Conservation (phyloP, 148 eudicot species). For the Amaranthus cruentus region DNA sequence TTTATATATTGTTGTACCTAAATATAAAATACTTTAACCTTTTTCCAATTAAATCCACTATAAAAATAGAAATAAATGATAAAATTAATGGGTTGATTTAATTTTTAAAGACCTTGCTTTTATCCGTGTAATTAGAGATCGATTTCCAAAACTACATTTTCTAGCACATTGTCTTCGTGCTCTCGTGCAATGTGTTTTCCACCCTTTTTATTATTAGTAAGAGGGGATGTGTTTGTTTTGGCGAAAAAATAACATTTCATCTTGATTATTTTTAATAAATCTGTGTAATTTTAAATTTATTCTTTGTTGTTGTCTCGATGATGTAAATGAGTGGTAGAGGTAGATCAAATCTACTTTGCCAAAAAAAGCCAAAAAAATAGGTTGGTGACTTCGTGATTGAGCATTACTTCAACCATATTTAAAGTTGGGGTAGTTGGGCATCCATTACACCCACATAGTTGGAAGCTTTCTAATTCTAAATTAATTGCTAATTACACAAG, state of each 20-base stretch:
- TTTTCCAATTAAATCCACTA: no score
- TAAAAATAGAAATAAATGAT: no score
- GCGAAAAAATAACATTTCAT: no score
- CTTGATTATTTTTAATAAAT: no score
- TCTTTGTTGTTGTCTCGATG: not conserved
- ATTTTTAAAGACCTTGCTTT: no score
- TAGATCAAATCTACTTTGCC: not conserved
- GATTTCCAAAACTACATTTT: no score
- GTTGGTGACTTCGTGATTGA: not conserved
- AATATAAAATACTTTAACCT: no score
- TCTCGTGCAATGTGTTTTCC: not conserved
- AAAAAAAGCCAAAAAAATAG: not conserved
- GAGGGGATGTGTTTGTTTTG: no score
- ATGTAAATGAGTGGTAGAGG: not conserved
- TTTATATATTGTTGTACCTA: no score
- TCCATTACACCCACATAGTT: not conserved
- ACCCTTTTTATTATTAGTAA: not conserved
- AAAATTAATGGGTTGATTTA: no score
- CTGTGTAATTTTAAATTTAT: not conserved
- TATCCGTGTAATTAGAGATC: no score
- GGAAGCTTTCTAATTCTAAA: not conserved
- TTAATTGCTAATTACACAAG: not conserved
- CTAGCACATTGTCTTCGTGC: not conserved
- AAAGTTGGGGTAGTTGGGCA: conserved; percentile 8
- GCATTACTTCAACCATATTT: not conserved